A percentile compares a stretch with the other conserved stretches of the same genome.
phyloP scores from a whole-genome alignment of 2,329 filamentous ascomycete species.

The Aspergillus sp. region DNA sequence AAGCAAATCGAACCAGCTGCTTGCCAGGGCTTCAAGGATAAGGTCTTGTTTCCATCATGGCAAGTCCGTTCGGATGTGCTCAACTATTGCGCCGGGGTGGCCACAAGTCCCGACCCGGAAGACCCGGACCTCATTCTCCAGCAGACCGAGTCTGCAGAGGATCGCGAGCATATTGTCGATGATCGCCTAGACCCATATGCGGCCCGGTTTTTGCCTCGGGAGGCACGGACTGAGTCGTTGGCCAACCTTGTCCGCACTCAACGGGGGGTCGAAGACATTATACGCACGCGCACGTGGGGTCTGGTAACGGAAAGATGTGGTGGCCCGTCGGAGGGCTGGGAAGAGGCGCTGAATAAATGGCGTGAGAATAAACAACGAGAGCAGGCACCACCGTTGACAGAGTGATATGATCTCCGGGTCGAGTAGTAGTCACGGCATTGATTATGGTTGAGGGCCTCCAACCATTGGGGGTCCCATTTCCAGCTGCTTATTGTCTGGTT shows the following conservation, averaged over 20 bases:
- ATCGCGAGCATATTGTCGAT: conserved; percentile 74
- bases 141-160: conserved; percentile 68
- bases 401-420: not conserved
- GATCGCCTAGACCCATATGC: conserved; percentile 88
- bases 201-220: conserved; percentile 71
- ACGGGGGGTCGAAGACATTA: conserved; percentile 75
- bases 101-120: conserved; percentile 80
- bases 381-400: not conserved
- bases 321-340: conserved; percentile 60
- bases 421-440: not conserved
- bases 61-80: conserved; percentile 78
- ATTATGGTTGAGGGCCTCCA: not conserved
- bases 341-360: conserved; percentile 67
- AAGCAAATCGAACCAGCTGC: conserved; percentile 61
- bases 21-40: conserved; percentile 72
- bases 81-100: conserved; percentile 85
- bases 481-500: not conserved
- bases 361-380: conserved; percentile 40
- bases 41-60: conserved; percentile 86
- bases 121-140: conserved; percentile 75
- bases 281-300: conserved; percentile 79
- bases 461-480: not conserved
- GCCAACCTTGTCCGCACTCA: conserved; percentile 67
- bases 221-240: conserved; percentile 77
- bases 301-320: conserved; percentile 75